Evolutionary conservation across 176 grass and related monocot species (phyloP).

Genomic region (Zea luxurians): DNA sequence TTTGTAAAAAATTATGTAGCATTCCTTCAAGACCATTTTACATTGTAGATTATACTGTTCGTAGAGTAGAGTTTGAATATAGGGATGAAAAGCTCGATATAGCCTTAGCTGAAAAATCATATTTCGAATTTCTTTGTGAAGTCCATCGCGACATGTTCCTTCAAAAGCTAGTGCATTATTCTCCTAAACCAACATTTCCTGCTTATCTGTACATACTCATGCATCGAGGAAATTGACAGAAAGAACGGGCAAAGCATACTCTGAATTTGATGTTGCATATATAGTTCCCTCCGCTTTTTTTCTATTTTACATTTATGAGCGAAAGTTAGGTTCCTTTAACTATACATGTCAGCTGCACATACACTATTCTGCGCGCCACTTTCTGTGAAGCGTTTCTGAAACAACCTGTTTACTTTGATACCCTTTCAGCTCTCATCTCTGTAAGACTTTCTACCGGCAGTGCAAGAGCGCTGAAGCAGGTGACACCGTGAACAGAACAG

Average conservation of each 20-base stretch:
- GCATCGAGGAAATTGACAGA: not conserved
- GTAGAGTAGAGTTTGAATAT: too few relatives aligned
- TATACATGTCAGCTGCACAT: slow-evolving; percentile 24
- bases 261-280: slow-evolving; percentile 3
- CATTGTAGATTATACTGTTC: too few relatives aligned
- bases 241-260: slow-evolving; percentile 1
- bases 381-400: slow-evolving; percentile 33
- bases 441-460: slow-evolving; percentile 17
- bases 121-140: not conserved
- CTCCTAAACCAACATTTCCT: not conserved
- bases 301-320: slow-evolving; percentile 1
- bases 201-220: not conserved
- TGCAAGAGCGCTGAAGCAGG: slow-evolving; percentile 1
- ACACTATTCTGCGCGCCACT: slow-evolving; percentile 23
- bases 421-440: slow-evolving; percentile 12
- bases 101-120: not conserved
- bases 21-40: too few relatives aligned
- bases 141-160: not conserved
- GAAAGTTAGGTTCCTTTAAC: slow-evolving; percentile 32
- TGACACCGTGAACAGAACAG: not conserved
- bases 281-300: slow-evolving; percentile 8
- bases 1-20: too few relatives aligned
- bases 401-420: slow-evolving; percentile 45
- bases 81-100: too few relatives aligned
- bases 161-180: not conserved